Conservation (phyloP, 257 asterid genomes). For the Henckelia pumila region DNA sequence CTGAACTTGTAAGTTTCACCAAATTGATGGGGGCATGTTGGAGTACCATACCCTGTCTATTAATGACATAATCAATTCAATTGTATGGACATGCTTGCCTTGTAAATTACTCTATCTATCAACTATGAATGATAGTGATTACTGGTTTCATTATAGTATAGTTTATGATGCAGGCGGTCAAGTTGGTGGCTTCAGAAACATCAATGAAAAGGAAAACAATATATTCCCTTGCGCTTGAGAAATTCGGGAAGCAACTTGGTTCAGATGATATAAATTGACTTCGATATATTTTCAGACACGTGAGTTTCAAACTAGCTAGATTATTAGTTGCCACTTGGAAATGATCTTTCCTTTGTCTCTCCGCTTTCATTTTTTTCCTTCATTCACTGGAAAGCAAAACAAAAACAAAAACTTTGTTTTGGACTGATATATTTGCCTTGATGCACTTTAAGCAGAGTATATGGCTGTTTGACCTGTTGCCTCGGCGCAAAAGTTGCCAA, state of each 20-base stretch:
- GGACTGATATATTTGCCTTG: neutral
- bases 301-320: neutral
- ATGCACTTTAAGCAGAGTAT: neutral
- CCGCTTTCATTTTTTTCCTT: neutral
- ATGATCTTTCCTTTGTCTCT: neutral
- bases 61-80: constrained; percentile 23
- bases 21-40: constrained; percentile 36
- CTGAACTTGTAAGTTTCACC: constrained; percentile 27
- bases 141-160: neutral
- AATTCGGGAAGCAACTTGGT: constrained; percentile 52
- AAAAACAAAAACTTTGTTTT: neutral
- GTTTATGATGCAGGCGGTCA: constrained; percentile 71
- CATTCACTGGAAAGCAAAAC: neutral
- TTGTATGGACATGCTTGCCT: constrained; percentile 27
- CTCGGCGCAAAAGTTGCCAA: neutral
- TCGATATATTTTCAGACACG: constrained; percentile 6
- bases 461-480: neutral
- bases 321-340: neutral
- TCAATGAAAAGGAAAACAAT: constrained; percentile 48
- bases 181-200: constrained; percentile 77
- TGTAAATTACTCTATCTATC: constrained; percentile 34
- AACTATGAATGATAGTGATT: too few species aligned
- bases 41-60: constrained; percentile 21
- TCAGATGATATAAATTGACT: constrained; percentile 34
- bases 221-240: constrained; percentile 72